Evolutionary conservation across 169 alveolate genomes (phyloP).

Genomic region (Eimeria acervulina): DNA sequence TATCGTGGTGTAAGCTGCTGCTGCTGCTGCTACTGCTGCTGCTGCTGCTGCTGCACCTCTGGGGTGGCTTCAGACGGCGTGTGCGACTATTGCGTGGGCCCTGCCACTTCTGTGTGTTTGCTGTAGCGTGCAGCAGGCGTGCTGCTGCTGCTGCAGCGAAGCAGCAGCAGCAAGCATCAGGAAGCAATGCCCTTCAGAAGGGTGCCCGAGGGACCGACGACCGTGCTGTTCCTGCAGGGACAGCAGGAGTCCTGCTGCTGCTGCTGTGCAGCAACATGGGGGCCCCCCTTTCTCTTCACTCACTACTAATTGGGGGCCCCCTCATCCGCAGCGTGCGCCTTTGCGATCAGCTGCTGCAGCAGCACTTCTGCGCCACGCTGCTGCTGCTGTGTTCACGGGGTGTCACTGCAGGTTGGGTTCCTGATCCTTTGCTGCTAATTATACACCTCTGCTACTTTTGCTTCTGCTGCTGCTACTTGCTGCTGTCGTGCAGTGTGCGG

Average conservation of each 20-base stretch:
- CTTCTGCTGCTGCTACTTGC: slow-evolving; percentile 47
- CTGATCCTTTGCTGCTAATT: slow-evolving; percentile 5
- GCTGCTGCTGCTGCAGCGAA: background rate
- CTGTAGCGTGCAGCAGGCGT: slow-evolving; percentile 35
- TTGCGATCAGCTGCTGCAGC: slow-evolving; percentile 65
- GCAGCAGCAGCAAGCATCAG: background rate
- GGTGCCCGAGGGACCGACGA: slow-evolving; percentile 6
- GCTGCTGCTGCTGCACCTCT: slow-evolving; percentile 23
- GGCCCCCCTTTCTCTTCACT: slow-evolving; percentile 45
- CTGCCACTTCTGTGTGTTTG: background rate
- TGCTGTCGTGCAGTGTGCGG: slow-evolving; percentile 68
- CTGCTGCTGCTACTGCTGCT: slow-evolving; percentile 22
- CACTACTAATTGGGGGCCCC: slow-evolving; percentile 52
- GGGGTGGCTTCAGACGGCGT: background rate
- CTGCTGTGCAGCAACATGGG: slow-evolving; percentile 16
- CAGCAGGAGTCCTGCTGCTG: no score
- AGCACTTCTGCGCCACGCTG: slow-evolving; percentile 26
- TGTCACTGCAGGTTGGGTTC: slow-evolving; percentile 55
- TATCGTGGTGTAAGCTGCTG: slow-evolving; percentile 39
- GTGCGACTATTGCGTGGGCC: background rate
- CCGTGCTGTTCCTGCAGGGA: slow-evolving; percentile 33
- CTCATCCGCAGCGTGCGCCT: slow-evolving; percentile 61
- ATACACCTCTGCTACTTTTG: slow-evolving; percentile 29
- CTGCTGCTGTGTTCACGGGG: slow-evolving; percentile 45
- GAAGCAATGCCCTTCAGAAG: background rate